Base-by-base conservation (phyloP, 1,284 basidiomycete species). In the Abortiporus biennis region DNA sequence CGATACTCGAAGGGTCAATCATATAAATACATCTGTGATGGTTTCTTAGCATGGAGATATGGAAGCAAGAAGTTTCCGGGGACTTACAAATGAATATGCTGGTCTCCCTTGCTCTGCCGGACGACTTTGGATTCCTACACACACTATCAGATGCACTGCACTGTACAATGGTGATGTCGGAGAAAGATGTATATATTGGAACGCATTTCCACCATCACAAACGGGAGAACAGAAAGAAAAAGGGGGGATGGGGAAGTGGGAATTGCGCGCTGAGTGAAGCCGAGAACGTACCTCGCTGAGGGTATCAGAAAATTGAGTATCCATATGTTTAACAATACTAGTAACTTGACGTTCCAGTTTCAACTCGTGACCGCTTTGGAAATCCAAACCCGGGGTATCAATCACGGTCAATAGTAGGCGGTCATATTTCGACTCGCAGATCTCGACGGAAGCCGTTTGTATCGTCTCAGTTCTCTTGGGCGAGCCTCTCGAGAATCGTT, bases 341-440 rank as follows among this genome's bases (percentile, higher is more conserved):
- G 76, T 79, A 13, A 90, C 78, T 57, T 88, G 81, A 41, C 81
- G 72, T 54, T 91, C 87, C 46, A 90, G 67, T 58, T 72, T 79
- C 47, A 91, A 64, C 58, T 89, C 86, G 48, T 71, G 74, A 22
- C 85, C 81, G 40, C 76, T 69, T 29, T 68, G 56, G 57, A 85
- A 87, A 55, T 89, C 85, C 40, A 91, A 64, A 3, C 86, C 87
- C 21, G 85, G 85, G 1, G 88, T 90, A 54, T 91, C 87, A 48
- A 88, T 81, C 42, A 85, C 82, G 15, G 81, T 82, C 50, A 91
- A 70, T 17, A 80, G 60, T 31, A 89, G 65, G 32, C 85, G 71
- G 57, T 90, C 88, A 52, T 80, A 84, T 47, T 76, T 76, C 40
- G 82, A 83, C 62, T 90, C 85, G 69, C 74, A 80, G 43, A 89